Evolutionary conservation across 176 grass and related monocot genomes (phyloP).

Genomic region (Alloteropsis semialata): DNA sequence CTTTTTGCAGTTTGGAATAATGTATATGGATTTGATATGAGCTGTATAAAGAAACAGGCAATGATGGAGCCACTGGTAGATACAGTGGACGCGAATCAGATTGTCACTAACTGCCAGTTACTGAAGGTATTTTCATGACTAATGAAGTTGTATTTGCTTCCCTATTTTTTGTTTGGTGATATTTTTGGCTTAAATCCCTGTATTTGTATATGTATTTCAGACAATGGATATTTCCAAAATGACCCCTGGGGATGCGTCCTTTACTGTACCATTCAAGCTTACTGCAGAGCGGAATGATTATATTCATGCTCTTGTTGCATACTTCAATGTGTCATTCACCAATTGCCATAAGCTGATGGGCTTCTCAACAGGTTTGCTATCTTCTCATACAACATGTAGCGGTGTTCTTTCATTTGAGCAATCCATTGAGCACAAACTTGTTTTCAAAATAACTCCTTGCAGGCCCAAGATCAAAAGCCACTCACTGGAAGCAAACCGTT

Average conservation of each 20-base stretch:
- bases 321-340: conserved; percentile 93
- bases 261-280: conserved; percentile 91
- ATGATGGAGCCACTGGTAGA: conserved; percentile 97
- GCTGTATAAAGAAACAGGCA: conserved; percentile 96
- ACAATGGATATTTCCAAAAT: conserved; percentile 98
- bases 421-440: background rate
- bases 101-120: conserved; percentile 84
- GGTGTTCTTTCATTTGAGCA: background rate
- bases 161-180: background rate
- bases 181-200: conserved; percentile 15
- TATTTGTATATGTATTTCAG: conserved; percentile 43
- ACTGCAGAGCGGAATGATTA: conserved; percentile 84
- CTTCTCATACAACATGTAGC: background rate
- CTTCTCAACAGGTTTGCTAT: conserved; percentile 77
- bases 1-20: conserved; percentile 74
- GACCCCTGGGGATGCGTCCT: conserved; percentile 72
- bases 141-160: background rate
- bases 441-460: conserved; percentile 18
- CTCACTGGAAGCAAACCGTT: conserved; percentile 99
- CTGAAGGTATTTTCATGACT: conserved; percentile 51
- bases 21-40: conserved; percentile 99
- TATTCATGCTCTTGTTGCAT: conserved; percentile 93
- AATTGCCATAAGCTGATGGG: conserved; percentile 91
- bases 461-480: conserved; percentile 91
- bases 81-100: conserved; percentile 82